Conservation (phyloP, 495 filamentous ascomycete species). For the Amniculicola lignicola region DNA sequence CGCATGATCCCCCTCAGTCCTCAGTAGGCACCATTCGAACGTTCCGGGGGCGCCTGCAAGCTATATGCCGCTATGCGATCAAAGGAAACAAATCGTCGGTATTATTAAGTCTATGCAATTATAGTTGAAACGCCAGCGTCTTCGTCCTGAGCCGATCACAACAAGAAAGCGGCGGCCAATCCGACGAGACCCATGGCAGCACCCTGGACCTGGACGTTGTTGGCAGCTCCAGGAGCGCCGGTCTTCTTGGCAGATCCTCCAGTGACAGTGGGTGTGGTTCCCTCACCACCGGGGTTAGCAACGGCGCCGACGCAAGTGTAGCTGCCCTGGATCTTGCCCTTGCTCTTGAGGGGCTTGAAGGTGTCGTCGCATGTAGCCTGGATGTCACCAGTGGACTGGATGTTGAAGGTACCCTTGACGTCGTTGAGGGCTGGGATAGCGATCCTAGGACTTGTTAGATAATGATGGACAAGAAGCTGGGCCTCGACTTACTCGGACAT, state of each 20-base stretch:
- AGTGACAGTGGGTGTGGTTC: constrained; percentile 27
- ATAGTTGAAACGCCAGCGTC: constrained; percentile 33
- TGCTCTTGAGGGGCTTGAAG: constrained; percentile 53
- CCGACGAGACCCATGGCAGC: constrained; percentile 38
- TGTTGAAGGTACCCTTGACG: constrained; percentile 83
- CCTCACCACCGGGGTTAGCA: constrained; percentile 32
- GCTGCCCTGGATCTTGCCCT: constrained; percentile 44
- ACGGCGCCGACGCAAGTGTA: constrained; percentile 44
- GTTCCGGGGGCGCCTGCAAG: constrained; percentile 19
- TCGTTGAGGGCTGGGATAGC: constrained; percentile 64
- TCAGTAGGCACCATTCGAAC: constrained; percentile 7
- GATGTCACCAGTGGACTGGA: constrained; percentile 62
- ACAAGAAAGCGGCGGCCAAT: constrained; percentile 42
- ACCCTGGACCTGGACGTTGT: constrained; percentile 31
- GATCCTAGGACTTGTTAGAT: constrained; percentile 52
- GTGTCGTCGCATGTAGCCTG: constrained; percentile 35
- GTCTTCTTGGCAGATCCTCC: constrained; percentile 28
- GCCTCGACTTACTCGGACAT: constrained; percentile 71
- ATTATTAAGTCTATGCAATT: constrained; percentile 39
- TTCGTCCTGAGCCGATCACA: constrained; percentile 35
- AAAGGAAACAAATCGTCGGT: constrained; percentile 32
- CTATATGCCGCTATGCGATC: constrained; percentile 25
- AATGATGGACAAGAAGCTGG: neutral
- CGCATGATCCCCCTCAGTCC: constrained; percentile 11
- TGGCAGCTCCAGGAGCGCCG: constrained; percentile 40